Evolutionary conservation across 768 basidiomycete species (phyloP), one percentile per base, ranked within the genome.

Genomic region (Boletus rufocinnamomeus): DNA sequence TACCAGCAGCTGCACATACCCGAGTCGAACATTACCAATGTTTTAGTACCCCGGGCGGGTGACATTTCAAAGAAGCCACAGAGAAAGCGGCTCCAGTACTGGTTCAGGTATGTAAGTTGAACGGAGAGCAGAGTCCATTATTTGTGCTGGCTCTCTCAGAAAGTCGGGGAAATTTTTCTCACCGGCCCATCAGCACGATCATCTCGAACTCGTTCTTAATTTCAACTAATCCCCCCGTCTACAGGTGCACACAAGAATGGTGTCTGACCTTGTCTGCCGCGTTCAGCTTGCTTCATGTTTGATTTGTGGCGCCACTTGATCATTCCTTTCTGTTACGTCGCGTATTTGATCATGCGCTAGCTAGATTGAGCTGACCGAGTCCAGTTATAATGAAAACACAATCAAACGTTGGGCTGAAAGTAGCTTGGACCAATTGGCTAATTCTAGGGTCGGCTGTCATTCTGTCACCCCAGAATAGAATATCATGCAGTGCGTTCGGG

Each of bases 381-480:
- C 28, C 23, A 57, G 49, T 2, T 37, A 17, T 7, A 27, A 32
- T 17, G 38, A 57, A 14, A 17, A n/a, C 43, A 13, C 6, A 40
- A 23, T 23, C 43, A 11, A 6, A 28, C 10, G 5, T 23, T 14
- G 43, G 25, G 43, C 40, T 52, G 44, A 52, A 52, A 53, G 56
- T 41, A 46, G 45, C 34, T 40, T 54, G 37, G 17, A 28, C 8
- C 23, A 25, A 25, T 43, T 35, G 25, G 50, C 21, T 25, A 23
- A 23, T 59, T 60, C 55, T 13, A 41, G 35, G 35, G 54, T 52
- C 66, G 63, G 54, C 61, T 65, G 68, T 53, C 59, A 52, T 21
- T 14, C 40, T 37, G 67, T 59, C 66, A 52, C 38, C 67, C 66
- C 58, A 55, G 59, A 68, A 68, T 57, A 48, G 69, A 60, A 62